A percentile compares a stretch with the other conserved stretches of the same genome.
phyloP scores from a whole-genome alignment of 2,329 filamentous ascomycete species.

The Fusarium anthophilum region DNA sequence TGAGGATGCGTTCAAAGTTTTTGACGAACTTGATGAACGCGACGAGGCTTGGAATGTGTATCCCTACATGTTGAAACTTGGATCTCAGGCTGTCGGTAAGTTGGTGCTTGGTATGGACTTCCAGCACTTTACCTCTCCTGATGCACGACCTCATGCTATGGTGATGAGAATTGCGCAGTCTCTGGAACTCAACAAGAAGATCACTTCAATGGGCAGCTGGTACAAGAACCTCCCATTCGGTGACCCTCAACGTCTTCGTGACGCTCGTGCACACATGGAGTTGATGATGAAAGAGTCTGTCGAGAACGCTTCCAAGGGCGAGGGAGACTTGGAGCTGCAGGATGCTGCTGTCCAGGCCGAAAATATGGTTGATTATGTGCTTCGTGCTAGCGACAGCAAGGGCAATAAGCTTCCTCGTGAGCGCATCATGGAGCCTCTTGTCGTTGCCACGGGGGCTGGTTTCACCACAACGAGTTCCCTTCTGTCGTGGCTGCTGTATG shows the following conservation, averaged over 20 bases:
- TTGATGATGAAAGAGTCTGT: conserved; percentile 52
- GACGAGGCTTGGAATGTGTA: conserved; percentile 60
- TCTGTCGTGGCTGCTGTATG: conserved; percentile 67
- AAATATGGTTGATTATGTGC: conserved; percentile 59
- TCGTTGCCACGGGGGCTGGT: conserved; percentile 65
- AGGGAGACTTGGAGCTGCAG: conserved; percentile 53
- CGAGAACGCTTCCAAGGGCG: conserved; percentile 48
- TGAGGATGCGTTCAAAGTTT: conserved; percentile 59
- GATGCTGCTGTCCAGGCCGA: conserved; percentile 61
- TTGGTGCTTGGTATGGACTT: conserved; percentile 58
- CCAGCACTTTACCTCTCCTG: conserved; percentile 53
- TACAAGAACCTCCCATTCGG: conserved; percentile 67
- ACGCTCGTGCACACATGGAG: conserved; percentile 46
- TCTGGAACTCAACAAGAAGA: conserved; percentile 67
- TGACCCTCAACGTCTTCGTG: conserved; percentile 56
- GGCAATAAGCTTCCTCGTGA: conserved; percentile 61
- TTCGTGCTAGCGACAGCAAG: conserved; percentile 62
- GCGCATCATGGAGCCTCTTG: conserved; percentile 46
- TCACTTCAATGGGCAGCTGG: conserved; percentile 64
- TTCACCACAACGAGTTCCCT: conserved; percentile 69
- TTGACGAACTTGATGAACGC: conserved; percentile 60
- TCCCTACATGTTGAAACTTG: conserved; percentile 60
- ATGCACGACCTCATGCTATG: conserved; percentile 62
- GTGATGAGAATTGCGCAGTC: conserved; percentile 59
- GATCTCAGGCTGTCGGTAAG: conserved; percentile 56